phyloP scores from a whole-genome alignment of 257 asterid genomes.

The Penstemon barbatus region DNA sequence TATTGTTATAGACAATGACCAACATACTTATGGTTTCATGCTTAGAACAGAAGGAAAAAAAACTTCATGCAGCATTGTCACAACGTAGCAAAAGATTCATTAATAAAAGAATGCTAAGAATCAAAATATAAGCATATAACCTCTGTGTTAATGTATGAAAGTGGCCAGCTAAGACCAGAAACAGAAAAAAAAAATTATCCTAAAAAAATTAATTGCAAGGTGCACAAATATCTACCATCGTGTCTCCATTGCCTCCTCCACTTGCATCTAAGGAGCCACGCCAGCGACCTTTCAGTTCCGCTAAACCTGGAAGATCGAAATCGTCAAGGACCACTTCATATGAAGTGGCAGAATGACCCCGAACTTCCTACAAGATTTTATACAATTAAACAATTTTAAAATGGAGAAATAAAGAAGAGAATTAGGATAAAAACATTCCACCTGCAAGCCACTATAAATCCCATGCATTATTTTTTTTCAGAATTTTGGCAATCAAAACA shows the following conservation, averaged over 20 bases:
- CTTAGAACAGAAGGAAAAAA: constrained; percentile 4
- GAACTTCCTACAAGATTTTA: constrained; percentile 65
- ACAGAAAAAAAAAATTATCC: constrained; percentile 1
- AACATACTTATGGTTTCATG: constrained; percentile 10
- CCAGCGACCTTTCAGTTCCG: constrained; percentile 96
- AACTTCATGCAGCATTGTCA: constrained; percentile 27
- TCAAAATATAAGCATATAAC: constrained; percentile 21
- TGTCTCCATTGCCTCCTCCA: constrained; percentile 99
- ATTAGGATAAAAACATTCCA: constrained; percentile 1
- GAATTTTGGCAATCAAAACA: constrained; percentile 27
- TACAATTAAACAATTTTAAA: constrained; percentile 21
- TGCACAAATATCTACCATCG: constrained; percentile 59
- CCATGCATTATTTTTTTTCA: constrained; percentile 6
- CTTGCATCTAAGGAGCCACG: constrained; percentile 93
- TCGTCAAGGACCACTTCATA: constrained; percentile 89
- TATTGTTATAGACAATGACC: no score
- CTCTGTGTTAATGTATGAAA: constrained; percentile 9
- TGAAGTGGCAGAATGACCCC: constrained; percentile 71
- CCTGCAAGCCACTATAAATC: constrained; percentile 23
- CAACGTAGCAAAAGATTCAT: constrained; percentile 22
- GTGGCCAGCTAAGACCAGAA: constrained; percentile 16
- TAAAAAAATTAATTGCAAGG: constrained; percentile 19
- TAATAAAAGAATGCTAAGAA: constrained; percentile 8
- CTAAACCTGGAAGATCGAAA: constrained; percentile 91
- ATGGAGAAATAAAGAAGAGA: constrained; percentile 23